phyloP scores from a whole-genome alignment of 1,284 basidiomycete species.

The Irpex rosettiformis region DNA sequence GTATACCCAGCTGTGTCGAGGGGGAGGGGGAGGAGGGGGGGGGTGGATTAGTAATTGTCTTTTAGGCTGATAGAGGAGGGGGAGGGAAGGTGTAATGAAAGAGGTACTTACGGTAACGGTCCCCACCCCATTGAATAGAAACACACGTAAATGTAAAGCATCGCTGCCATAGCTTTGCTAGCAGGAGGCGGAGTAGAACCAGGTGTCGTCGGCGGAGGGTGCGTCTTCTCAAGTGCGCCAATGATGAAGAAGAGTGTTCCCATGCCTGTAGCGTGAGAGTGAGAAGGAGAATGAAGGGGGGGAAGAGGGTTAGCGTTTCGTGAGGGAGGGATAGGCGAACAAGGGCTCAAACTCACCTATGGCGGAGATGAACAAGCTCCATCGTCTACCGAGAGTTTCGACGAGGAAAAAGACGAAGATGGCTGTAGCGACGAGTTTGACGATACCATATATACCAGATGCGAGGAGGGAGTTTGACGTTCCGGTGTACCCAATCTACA shows the following conservation, averaged over 20 bases:
- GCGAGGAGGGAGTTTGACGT: constrained; percentile 66
- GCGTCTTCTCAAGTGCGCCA: constrained; percentile 73
- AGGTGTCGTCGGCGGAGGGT: constrained; percentile 44
- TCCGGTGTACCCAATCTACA: constrained; percentile 63
- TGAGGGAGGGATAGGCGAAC: not conserved
- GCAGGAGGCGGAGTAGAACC: constrained; percentile 42
- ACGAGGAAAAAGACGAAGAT: constrained; percentile 36
- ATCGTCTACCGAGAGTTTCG: constrained; percentile 53
- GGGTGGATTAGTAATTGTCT: too few relatives aligned
- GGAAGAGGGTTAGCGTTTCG: too few relatives aligned
- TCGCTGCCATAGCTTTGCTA: constrained; percentile 68
- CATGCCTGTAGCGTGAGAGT: constrained; percentile 57
- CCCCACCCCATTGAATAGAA: constrained; percentile 66
- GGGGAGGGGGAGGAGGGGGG: too few relatives aligned
- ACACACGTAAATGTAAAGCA: constrained; percentile 74
- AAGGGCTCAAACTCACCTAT: constrained; percentile 25
- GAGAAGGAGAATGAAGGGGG: constrained; percentile 57
- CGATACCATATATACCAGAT: constrained; percentile 79
- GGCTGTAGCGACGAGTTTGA: constrained; percentile 69
- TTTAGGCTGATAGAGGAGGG: not conserved
- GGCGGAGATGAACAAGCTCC: constrained; percentile 63
- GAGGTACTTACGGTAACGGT: constrained; percentile 21
- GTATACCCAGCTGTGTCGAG: constrained; percentile 54
- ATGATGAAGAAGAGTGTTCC: constrained; percentile 60
- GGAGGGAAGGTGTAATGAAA: not conserved